A percentile compares a stretch with the other conserved stretches of the same genome.
These are phyloP conservation scores for Pichia occidentalis DNA, from an alignment of 805 yeast species.

Conservation along the genomic window DNA sequence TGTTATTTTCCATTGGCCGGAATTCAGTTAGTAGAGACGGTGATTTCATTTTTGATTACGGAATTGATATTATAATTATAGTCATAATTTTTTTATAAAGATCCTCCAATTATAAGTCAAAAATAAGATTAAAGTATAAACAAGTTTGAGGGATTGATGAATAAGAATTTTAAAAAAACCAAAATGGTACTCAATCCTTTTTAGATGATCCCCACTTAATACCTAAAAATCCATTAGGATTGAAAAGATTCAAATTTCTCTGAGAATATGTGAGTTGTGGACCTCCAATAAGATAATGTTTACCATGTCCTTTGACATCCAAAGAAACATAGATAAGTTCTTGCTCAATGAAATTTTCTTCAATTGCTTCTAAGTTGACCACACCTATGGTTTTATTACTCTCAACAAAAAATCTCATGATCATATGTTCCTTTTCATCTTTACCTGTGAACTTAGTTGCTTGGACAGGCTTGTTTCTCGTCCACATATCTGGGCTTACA, in stretches of 20 bases:
- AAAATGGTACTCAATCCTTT: conserved; percentile 40
- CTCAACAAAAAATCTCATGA: conserved; percentile 84
- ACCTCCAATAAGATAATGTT: conserved; percentile 59
- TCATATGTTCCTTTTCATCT: conserved; percentile 72
- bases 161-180: too few species aligned
- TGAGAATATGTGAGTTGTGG: conserved; percentile 39
- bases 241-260: conserved; percentile 13
- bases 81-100: too few species aligned
- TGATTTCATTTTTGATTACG: too few species aligned
- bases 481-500: conserved; percentile 64
- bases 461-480: conserved; percentile 78
- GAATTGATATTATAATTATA: too few species aligned
- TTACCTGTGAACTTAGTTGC: conserved; percentile 58
- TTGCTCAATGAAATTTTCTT: conserved; percentile 56
- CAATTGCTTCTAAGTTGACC: conserved; percentile 76
- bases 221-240: conserved; percentile 60
- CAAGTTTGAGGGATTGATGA: too few species aligned
- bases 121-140: too few species aligned
- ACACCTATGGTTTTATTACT: conserved; percentile 58
- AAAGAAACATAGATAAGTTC: conserved; percentile 67
- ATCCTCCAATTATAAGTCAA: too few species aligned
- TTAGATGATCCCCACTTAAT: conserved; percentile 77
- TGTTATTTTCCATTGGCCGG: too few species aligned
- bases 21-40: too few species aligned
- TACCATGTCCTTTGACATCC: conserved; percentile 65